Evolutionary conservation across 306 rosid species (phyloP), one percentile per base, ranked within the genome.

Genomic region (Echinosophora koreensis): DNA sequence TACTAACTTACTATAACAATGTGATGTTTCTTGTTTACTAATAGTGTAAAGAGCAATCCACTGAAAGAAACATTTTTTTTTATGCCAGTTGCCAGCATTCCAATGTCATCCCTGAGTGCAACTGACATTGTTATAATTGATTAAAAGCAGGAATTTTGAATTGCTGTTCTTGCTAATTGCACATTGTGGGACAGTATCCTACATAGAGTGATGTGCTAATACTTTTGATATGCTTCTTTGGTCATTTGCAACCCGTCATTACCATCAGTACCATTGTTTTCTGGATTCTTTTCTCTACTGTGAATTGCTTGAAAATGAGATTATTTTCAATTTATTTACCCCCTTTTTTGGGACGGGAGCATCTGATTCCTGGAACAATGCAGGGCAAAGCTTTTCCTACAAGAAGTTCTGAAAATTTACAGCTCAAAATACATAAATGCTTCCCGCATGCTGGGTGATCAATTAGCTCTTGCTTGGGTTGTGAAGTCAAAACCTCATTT

Each of bases 361-460:
- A 55, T n/a, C 61, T 35, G 46, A 30, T 61, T 66, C 65, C 71
- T 77, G 15, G 55, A 77, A 35, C 54, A 38, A 76, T 76, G 81
- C 89, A 92, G 97, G 84, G 98, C 97, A 7, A 94, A 90, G 85
- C 66, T 51, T 51, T 94, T 94, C 70, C 83, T 94, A 15, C 87
- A 90, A 74, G 86, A 89, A 78, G 97, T 92, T 69, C 85, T 94
- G 59, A 72, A 85, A 81, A 61, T 88, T 41, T 94, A 94, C 74
- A 67, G 69, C 82, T 77, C 89, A 28, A 92, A 88, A 77, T 94
- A 88, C 87, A 83, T 77, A 73, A 84, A 70, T 51, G 93, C 97
- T 39, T 94, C 97, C 11, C 88, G 95, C 55, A 94, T 94, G 98
- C 97, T 94, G 51, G 98, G 97, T 74, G 98, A 94, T 83, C 98